Base-by-base conservation (phyloP, 2,329 filamentous ascomycete genomes). In the Penicillium polonicum region DNA sequence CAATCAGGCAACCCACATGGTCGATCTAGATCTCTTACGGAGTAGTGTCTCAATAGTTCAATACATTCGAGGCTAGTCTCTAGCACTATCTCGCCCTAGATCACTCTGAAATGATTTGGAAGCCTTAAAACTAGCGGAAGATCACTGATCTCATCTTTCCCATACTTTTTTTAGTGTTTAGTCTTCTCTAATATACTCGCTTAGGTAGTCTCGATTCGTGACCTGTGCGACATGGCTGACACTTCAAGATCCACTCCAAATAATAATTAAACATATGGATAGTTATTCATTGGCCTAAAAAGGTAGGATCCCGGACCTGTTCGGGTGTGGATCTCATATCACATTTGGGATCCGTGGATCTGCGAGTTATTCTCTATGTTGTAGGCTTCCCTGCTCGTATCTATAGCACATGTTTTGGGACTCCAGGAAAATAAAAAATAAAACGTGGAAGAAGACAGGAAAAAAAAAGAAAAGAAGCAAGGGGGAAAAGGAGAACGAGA, bases 71-170 rank as follows among this genome's bases (percentile, higher is more conserved):
- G 31, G 8, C 48, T 56, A 56, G 54, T 56, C 33, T 25, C 25
- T 51, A 19, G 19, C 4, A 44, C 55, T 44, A 55, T 55, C 44
- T 55, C 39, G 15, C 38, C 51, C 49, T 48, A 23, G 35, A 58
- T 60, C 38, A 21, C 31, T 19, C 21, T 35, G 31, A 46, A 35
- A 60, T 61, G 56, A 65, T 63, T 65, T 65, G 60, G 60, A 63
- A 64, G 54, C 23, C 39, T 25, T 45, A n/a, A 7, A 17, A 38
- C 36, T 55, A 55, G 36, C 35, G 36, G 53, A 41, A 51, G 46
- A 55, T 55, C 46, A 50, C 17, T 31, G 38, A 50, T 50, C 52
- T 43, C 29, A n/a, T 42, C 13, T 23, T 31, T 41, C 8, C 35
- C 15, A 25, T 29, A 35, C 2, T 3, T n/a, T 12, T 12, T 43